Evolutionary conservation across 176 grass and related monocot species (phyloP), one percentile per base, ranked within the genome.

Genomic region (Alopecurus myosuroides): DNA sequence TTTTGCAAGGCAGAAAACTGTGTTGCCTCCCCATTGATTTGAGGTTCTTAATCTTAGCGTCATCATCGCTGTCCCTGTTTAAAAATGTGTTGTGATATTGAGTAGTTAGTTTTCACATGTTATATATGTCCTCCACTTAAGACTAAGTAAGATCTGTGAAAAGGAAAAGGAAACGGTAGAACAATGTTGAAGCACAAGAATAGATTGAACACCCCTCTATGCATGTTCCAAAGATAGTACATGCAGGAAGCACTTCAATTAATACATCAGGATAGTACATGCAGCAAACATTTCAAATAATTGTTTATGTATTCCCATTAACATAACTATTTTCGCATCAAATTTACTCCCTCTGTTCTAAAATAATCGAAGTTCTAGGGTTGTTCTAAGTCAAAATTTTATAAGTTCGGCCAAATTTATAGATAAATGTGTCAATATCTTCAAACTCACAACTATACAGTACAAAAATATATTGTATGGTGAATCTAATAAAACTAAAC

Each of bases 61-160:
- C 81, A 88, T 87, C 48, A 81, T 78, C 81, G 5, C 75, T 75
- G 80, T 86, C 81, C 86, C 95, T 97, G 75, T 70, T 49, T 76
- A 77, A 67, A 49, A 81, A 46, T 34, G 34, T 39, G 68, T 15
- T 30, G 12, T 4, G 2, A 71, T 49, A 23, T 77, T 28, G 10
- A 80, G 13, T 66, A n/a, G 7, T 45, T 48, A 49, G 63, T 77
- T 40, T 53, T 33, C 3, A 53, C 18, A 70, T 74, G 41, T 41
- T 88, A 72, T 58, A 14, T 30, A 48, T 64, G 28, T 82, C 60
- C 19, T 53, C 42, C 75, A 11, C 35, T 49, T 85, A 78, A 77
- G 9, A 49, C 48, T 70, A 79, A 57, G 85, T 62, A 15, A 91
- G 52, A 51, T 18, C 37, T 39, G 69, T 30, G 22, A 69, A 89